Evolutionary conservation across 805 yeast genomes (phyloP), one percentile per base, ranked within the genome.

Genomic region (Spathaspora arborariae): DNA sequence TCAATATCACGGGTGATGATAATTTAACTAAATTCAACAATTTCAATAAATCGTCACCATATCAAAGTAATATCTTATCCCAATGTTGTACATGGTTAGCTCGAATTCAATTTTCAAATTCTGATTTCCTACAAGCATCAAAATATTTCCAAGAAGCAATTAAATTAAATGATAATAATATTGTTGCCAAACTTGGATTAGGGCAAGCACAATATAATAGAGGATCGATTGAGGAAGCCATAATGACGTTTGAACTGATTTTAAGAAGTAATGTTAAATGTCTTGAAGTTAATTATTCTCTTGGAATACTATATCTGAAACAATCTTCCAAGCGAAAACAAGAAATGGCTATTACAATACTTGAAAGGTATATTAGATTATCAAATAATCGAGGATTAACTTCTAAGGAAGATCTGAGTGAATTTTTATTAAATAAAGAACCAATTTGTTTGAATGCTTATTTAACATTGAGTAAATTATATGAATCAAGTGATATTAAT

Each of bases 151-250:
- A 84, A 51, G 88, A 81, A 48, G 81, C 97, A 5, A 75, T 81
- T 36, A 81, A 80, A 51, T 67, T 76, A 33, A 81, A 85, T 58
- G 87, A 82, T 34, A 73, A 68, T 42, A 87, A 87, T 55, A 57
- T 84, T 3, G 74, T 85, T 18, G 83, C 97, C 0, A 81, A 81
- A 53, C 70, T 91, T 46, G 98, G 97, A 24, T 76, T 86, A 48
- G 96, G 95, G 1, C 95, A 89, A 62, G 78, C 96, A 2, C 90
- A 89, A 59, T 78, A 85, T 45, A 75, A 81, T 45, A 83, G 91
- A 60, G 84, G 83, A 41, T 79, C 85, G 36, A 60, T 79, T 9
- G 90, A 88, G 56, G 97, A 91, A 60, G 94, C 98, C 10, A 80
- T 85, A 53, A 76, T 91, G 52, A 82, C 96, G 0, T 86, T 88